phyloP scores from a whole-genome alignment of 805 yeast species.

The Gaillardinia entomophila region DNA sequence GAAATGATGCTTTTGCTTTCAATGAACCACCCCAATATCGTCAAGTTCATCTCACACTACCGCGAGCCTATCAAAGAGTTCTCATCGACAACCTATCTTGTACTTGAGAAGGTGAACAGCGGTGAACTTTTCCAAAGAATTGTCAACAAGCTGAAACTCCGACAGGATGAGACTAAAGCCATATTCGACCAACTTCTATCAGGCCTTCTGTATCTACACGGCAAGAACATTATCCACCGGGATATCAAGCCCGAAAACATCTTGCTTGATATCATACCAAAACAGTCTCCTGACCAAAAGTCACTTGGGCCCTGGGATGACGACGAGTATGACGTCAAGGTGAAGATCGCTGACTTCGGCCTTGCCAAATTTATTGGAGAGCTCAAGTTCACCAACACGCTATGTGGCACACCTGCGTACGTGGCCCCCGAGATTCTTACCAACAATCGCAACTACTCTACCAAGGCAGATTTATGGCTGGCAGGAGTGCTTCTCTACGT shows the following conservation, averaged over 20 bases:
- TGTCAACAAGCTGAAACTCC: conserved; percentile 53
- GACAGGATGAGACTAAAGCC: conserved; percentile 58
- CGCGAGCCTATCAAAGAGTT: conserved; percentile 49
- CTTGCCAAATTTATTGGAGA: conserved; percentile 66
- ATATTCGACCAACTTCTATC: conserved; percentile 45
- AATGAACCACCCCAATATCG: conserved; percentile 66
- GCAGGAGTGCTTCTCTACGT: conserved; percentile 74
- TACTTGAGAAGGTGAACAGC: conserved; percentile 65
- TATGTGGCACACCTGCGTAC: conserved; percentile 85
- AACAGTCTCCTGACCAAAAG: conserved; percentile 16
- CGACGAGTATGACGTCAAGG: conserved; percentile 55
- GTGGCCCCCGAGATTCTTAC: conserved; percentile 75
- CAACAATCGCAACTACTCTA: conserved; percentile 55
- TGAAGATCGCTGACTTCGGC: conserved; percentile 84
- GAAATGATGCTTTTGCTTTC: conserved; percentile 63
- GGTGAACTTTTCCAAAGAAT: conserved; percentile 75
- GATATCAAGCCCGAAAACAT: conserved; percentile 44
- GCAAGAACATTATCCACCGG: conserved; percentile 36
- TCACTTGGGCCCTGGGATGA: conserved; percentile 54
- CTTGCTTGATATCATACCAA: conserved; percentile 45
- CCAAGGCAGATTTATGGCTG: conserved; percentile 78
- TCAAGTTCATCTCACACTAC: conserved; percentile 54
- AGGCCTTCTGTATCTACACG: conserved; percentile 35
- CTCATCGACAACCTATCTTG: conserved; percentile 52
- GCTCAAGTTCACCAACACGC: conserved; percentile 64